A percentile compares a stretch with the other conserved stretches of the same genome.
Conservation (phyloP, 176 grass and related monocot species). For the Bolboschoenus planiculmis region DNA sequence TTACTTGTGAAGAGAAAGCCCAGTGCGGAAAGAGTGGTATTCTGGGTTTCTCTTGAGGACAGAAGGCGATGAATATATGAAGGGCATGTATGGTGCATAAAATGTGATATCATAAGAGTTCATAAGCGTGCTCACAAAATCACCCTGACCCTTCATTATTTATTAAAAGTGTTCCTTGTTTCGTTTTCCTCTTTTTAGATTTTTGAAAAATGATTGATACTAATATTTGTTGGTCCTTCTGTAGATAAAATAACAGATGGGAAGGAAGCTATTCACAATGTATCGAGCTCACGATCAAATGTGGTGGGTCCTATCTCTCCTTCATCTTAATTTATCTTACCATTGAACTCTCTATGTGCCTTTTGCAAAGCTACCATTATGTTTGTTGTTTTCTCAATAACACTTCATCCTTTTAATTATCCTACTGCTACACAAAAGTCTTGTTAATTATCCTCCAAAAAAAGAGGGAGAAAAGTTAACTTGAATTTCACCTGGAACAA, state of each 20-base stretch:
- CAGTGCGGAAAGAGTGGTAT: not conserved
- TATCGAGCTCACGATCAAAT: slow-evolving; percentile 28
- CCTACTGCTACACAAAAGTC: not conserved
- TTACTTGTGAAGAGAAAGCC: not conserved
- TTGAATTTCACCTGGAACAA: not conserved
- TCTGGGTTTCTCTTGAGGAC: not conserved
- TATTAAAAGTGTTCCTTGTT: not conserved
- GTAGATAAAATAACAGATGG: slow-evolving; percentile 31
- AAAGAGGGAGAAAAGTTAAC: not conserved
- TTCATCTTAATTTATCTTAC: not conserved
- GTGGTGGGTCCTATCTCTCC: slow-evolving; percentile 29
- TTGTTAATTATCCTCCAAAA: not conserved
- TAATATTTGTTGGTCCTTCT: not conserved
- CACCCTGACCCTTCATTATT: not conserved
- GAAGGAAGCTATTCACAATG: slow-evolving; percentile 30
- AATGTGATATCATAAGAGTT: not conserved
- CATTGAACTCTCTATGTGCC: not conserved
- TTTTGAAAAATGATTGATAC: slow-evolving; percentile 9
- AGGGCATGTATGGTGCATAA: not conserved
- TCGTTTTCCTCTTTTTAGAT: not conserved
- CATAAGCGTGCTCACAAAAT: slow-evolving; percentile 1
- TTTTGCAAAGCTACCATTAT: not conserved
- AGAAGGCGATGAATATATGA: not conserved
- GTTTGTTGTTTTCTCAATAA: not conserved
- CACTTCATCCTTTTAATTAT: not conserved